Conservation (phyloP, 208 protist genomes). For the Trypanosoma cruzi region DNA sequence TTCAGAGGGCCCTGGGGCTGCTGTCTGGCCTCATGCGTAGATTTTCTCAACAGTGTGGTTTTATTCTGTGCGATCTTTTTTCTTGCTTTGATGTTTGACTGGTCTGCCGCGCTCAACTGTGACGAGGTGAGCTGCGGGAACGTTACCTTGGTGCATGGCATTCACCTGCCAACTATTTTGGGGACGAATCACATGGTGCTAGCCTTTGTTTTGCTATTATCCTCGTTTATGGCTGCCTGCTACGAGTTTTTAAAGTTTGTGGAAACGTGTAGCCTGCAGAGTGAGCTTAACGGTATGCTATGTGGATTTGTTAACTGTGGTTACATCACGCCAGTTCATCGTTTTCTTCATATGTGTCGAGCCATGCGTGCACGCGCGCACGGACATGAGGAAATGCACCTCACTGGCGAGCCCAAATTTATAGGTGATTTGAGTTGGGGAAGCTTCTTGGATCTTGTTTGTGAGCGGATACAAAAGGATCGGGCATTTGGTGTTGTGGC, state of each 20-base stretch:
- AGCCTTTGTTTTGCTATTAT: conserved; percentile 46
- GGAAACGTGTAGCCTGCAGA: conserved; percentile 48
- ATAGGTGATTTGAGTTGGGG: conserved; percentile 71
- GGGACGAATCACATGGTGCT: conserved; percentile 27
- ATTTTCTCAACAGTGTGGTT: conserved; percentile 68
- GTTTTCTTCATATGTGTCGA: conserved; percentile 40
- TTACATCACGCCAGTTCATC: conserved; percentile 62
- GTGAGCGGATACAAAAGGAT: conserved; percentile 37
- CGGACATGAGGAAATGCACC: conserved; percentile 42
- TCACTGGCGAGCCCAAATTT: conserved; percentile 31
- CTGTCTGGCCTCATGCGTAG: conserved; percentile 49
- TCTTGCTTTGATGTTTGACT: conserved; percentile 69
- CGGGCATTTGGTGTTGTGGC: conserved; percentile 28
- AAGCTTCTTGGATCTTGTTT: conserved; percentile 63
- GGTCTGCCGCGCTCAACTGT: conserved; percentile 56
- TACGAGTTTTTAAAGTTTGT: conserved; percentile 68
- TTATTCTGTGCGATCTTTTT: conserved; percentile 51
- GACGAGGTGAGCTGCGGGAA: conserved; percentile 55
- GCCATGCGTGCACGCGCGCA: conserved; percentile 30
- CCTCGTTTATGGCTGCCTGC: conserved; percentile 30
- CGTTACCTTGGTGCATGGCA: conserved; percentile 34
- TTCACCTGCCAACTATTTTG: conserved; percentile 51
- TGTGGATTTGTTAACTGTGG: conserved; percentile 60
- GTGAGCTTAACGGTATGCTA: conserved; percentile 53
- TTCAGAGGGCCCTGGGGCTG: conserved; percentile 74